phyloP scores from a whole-genome alignment of 2,329 filamentous ascomycete species.

The Diplodia sapinea region DNA sequence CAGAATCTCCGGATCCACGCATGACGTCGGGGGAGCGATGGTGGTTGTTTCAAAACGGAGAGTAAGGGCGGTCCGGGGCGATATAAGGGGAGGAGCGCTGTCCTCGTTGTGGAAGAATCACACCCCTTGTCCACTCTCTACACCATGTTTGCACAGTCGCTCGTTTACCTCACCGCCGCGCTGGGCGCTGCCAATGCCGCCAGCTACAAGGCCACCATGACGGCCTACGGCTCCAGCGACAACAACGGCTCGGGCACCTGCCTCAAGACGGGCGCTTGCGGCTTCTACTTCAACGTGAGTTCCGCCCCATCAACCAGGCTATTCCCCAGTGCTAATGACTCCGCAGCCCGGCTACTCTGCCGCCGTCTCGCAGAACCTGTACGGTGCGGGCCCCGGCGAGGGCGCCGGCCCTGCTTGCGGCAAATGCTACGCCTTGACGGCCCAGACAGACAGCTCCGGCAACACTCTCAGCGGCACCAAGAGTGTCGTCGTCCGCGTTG shows the following conservation, averaged over 20 bases:
- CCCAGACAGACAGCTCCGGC: conserved; percentile 43
- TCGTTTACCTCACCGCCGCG: conserved; percentile 16
- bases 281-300: conserved; percentile 33
- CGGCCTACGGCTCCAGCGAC: conserved; percentile 34
- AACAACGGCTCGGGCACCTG: conserved; percentile 33
- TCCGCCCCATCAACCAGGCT: not conserved
- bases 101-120: not conserved
- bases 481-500: conserved; percentile 48
- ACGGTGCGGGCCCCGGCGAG: conserved; percentile 46
- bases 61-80: not conserved
- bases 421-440: conserved; percentile 48
- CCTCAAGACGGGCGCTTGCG: conserved; percentile 33
- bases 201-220: conserved; percentile 32
- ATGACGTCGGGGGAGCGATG: not conserved
- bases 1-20: conserved; percentile 5
- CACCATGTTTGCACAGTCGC: conserved; percentile 19
- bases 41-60: not conserved
- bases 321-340: not conserved
- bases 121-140: not conserved
- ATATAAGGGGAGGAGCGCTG: not conserved
- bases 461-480: conserved; percentile 40
- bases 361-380: conserved; percentile 49
- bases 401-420: conserved; percentile 50
- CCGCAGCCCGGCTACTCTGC: conserved; percentile 37
- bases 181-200: conserved; percentile 22